Evolutionary conservation across 257 asterid species (phyloP).

Genomic region (Apocynum venetum): DNA sequence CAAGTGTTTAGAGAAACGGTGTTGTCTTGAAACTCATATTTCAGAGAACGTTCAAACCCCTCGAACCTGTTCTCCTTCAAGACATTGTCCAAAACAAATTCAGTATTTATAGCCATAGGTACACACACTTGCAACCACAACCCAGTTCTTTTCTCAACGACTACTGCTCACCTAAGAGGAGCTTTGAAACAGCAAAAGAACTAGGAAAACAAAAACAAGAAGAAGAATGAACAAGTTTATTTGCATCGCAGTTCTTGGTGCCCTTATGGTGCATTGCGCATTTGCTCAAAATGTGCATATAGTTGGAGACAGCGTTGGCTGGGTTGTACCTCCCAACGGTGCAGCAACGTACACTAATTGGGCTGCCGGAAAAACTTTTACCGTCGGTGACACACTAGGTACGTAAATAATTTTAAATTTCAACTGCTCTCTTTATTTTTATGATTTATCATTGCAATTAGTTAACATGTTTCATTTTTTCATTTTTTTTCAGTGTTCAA

Average conservation of each 20-base stretch:
- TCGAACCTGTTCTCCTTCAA: neutral
- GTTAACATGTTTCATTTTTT: neutral
- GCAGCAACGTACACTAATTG: constrained; percentile 31
- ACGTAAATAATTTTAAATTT: neutral
- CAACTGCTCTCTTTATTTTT: no score
- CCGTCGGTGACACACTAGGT: constrained; percentile 39
- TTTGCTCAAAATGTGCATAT: neutral
- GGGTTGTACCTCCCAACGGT: constrained; percentile 31
- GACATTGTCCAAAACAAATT: neutral
- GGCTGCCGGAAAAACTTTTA: constrained; percentile 37
- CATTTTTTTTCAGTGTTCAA: constrained; percentile 7
- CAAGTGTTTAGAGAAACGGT: neutral
- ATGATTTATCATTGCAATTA: no score
- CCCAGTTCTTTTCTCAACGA: neutral
- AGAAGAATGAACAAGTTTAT: neutral
- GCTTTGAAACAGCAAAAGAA: no score
- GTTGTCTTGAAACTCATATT: neutral
- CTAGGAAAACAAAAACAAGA: neutral
- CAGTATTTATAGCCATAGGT: neutral
- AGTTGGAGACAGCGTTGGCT: constrained; percentile 39
- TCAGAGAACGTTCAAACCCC: neutral
- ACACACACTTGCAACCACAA: neutral
- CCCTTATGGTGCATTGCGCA: neutral
- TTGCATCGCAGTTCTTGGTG: neutral
- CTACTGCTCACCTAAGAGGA: no score